Conservation (phyloP, 192 early-diverging fungal species). For the Gonapodya sp. region DNA sequence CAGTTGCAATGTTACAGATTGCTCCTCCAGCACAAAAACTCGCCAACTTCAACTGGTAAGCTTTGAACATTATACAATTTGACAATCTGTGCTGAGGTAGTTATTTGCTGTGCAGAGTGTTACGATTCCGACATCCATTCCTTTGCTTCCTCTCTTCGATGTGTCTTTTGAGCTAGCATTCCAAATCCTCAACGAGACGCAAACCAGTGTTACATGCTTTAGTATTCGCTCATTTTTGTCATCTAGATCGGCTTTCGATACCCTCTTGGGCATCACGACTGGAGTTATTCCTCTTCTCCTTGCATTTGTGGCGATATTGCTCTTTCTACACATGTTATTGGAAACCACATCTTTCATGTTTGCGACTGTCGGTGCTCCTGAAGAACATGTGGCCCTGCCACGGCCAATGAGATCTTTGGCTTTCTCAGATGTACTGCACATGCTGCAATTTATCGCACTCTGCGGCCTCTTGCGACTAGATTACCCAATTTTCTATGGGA, state of each 20-base stretch:
- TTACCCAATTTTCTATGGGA: not conserved
- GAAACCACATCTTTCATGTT: not conserved
- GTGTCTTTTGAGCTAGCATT: not conserved
- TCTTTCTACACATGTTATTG: not conserved
- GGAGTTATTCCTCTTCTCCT: not conserved
- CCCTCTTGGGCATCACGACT: not conserved
- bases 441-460: not conserved
- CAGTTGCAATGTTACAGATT: not conserved
- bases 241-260: not conserved
- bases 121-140: not conserved
- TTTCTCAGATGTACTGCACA: not conserved
- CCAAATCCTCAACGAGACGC: not conserved
- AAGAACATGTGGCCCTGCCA: not conserved
- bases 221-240: not conserved
- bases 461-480: not conserved
- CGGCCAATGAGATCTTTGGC: not conserved
- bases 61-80: not conserved
- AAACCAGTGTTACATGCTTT: not conserved
- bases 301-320: not conserved
- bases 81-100: no score
- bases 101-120: not conserved
- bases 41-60: not conserved
- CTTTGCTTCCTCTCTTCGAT: not conserved
- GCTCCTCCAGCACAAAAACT: not conserved
- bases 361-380: not conserved